These are phyloP conservation scores for Penicillium rolfsii DNA, from an alignment of 2,329 filamentous ascomycete genomes.

Conservation along the genomic window DNA sequence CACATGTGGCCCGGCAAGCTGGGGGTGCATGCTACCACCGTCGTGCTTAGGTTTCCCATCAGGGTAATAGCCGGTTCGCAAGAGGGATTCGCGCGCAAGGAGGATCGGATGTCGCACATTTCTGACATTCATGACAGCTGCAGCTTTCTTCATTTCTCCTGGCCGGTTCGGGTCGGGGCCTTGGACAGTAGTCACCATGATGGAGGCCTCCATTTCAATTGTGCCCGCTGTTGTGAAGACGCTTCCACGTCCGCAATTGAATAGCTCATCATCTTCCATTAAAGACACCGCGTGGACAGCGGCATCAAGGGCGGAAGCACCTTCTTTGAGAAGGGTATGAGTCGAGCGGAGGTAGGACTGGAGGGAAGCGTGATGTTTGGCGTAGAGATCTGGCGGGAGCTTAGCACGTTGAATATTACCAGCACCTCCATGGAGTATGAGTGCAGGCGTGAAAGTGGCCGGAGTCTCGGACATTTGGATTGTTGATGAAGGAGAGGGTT, in stretches of 20 bases:
- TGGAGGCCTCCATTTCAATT: constrained; percentile 82
- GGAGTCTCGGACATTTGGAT: constrained; percentile 9
- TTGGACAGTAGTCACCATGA: constrained; percentile 71
- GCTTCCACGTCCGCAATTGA: constrained; percentile 82
- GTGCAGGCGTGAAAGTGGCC: constrained; percentile 53
- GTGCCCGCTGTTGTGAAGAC: constrained; percentile 83
- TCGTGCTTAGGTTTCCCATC: constrained; percentile 57
- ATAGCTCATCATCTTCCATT: constrained; percentile 78
- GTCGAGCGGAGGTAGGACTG: constrained; percentile 61
- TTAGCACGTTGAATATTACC: constrained; percentile 67
- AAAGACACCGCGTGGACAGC: constrained; percentile 74
- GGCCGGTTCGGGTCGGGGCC: constrained; percentile 10
- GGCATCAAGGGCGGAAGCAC: constrained; percentile 68
- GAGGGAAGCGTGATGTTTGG: constrained; percentile 63
- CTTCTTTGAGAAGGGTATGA: constrained; percentile 44
- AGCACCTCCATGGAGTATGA: constrained; percentile 74
- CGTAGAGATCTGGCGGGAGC: constrained; percentile 62
- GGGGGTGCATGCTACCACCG: constrained; percentile 59
- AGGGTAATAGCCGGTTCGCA: constrained; percentile 56
- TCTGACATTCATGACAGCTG: constrained; percentile 73
- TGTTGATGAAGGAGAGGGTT: neutral
- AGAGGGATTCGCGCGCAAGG: constrained; percentile 71
- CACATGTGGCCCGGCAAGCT: constrained; percentile 68
- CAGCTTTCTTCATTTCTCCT: constrained; percentile 71
- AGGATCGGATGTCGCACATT: constrained; percentile 79